Percentiles rank a stretch among this genome's conserved stretches.
These are phyloP conservation scores for Boletus chippewaensis DNA, from an alignment of 1,284 basidiomycete species.

Conservation along the genomic window DNA sequence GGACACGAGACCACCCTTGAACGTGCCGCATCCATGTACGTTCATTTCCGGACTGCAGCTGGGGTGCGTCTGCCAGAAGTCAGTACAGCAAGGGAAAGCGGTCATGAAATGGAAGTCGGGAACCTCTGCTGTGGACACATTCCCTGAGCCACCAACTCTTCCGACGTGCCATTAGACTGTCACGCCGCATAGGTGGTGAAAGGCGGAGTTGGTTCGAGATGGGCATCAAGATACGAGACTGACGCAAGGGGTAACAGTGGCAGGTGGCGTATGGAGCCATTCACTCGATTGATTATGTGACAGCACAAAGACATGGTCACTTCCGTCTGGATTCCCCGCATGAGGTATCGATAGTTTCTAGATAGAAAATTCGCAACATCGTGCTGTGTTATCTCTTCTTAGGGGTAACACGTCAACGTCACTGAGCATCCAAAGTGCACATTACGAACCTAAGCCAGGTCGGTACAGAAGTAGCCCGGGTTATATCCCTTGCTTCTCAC, in stretches of 20 bases:
- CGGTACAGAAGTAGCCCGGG: neutral
- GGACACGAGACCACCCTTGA: slow-evolving; percentile 25
- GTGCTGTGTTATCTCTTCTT: slow-evolving; percentile 12
- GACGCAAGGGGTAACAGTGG: neutral
- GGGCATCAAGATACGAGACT: neutral
- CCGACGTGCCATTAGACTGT: slow-evolving; percentile 8
- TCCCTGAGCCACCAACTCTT: neutral
- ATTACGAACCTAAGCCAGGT: slow-evolving; percentile 22
- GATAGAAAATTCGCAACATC: slow-evolving; percentile 12
- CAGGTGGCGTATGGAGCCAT: slow-evolving; percentile 1
- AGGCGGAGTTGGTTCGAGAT: neutral
- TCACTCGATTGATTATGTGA: neutral
- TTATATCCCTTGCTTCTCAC: slow-evolving; percentile 16
- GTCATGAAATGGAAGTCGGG: slow-evolving; percentile 19
- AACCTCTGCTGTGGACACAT: neutral
- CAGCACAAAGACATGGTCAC: slow-evolving; percentile 1
- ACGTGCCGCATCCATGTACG: slow-evolving; percentile 15
- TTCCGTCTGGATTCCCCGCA: neutral
- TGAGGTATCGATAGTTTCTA: slow-evolving; percentile 22
- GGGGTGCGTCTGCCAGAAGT: slow-evolving; percentile 3
- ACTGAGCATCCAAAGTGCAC: neutral
- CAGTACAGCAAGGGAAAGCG: slow-evolving; percentile 1
- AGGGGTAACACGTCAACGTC: slow-evolving; percentile 10
- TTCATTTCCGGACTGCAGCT: slow-evolving; percentile 24
- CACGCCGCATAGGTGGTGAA: neutral